Conservation (phyloP, 2,329 filamentous ascomycete genomes). For the Alternaria brassicicola region DNA sequence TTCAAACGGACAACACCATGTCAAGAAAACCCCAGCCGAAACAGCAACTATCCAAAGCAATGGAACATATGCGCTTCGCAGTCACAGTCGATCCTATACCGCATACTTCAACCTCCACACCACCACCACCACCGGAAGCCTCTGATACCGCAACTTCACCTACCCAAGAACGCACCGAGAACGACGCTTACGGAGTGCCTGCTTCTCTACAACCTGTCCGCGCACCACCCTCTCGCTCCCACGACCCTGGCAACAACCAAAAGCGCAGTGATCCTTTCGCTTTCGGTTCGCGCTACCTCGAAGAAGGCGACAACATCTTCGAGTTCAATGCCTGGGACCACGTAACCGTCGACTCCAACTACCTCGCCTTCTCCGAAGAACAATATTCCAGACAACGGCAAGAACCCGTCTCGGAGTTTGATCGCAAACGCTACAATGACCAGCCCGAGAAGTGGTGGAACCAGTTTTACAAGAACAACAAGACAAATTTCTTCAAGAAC, state of each 20-base stretch:
- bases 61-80: slow-evolving; percentile 59
- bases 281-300: slow-evolving; percentile 87
- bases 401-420: slow-evolving; percentile 88
- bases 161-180: slow-evolving; percentile 28
- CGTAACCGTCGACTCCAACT: slow-evolving; percentile 88
- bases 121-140: slow-evolving; percentile 19
- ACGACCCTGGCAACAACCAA: slow-evolving; percentile 74
- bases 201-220: slow-evolving; percentile 54
- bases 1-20: slow-evolving; percentile 41
- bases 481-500: slow-evolving; percentile 97
- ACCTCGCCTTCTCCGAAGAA: slow-evolving; percentile 81
- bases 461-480: slow-evolving; percentile 97
- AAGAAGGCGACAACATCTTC: slow-evolving; percentile 86
- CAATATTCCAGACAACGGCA: slow-evolving; percentile 86
- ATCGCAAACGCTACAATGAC: slow-evolving; percentile 87
- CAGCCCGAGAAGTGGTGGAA: slow-evolving; percentile 98
- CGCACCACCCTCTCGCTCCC: slow-evolving; percentile 64
- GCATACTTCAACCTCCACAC: slow-evolving; percentile 22
- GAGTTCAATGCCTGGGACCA: slow-evolving; percentile 99
- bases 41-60: slow-evolving; percentile 58
- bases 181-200: slow-evolving; percentile 59
- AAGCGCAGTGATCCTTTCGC: slow-evolving; percentile 93
- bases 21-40: slow-evolving; percentile 42
- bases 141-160: not conserved
- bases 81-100: slow-evolving; percentile 52